These are phyloP conservation scores for Boechera retrofracta DNA, from an alignment of 345 rosid genomes.

Conservation along the genomic window DNA sequence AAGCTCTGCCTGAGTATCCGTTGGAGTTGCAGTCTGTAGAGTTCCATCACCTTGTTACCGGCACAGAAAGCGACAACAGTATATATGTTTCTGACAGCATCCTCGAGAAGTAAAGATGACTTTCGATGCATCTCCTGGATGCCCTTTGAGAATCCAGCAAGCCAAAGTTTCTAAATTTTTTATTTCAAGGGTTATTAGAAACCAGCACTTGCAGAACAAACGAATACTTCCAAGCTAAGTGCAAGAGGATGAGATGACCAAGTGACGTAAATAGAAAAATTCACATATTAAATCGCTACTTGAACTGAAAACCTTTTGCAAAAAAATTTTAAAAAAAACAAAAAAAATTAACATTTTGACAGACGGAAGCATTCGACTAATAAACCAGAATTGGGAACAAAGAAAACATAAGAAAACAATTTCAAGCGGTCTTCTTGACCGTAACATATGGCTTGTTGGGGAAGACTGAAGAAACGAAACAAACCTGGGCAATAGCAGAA, in stretches of 20 bases:
- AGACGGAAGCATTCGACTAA: slow-evolving; percentile 14
- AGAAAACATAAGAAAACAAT: not conserved
- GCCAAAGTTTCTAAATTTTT: slow-evolving; percentile 91
- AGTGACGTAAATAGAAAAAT: not conserved
- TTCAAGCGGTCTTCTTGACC: slow-evolving; percentile 3
- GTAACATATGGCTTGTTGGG: slow-evolving; percentile 8
- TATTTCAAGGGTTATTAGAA: slow-evolving; percentile 23
- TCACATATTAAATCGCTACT: slow-evolving; percentile 8
- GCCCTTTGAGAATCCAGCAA: slow-evolving; percentile 97
- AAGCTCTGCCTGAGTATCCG: slow-evolving; percentile 87
- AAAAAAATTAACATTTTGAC: slow-evolving; percentile 7
- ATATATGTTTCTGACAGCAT: slow-evolving; percentile 97
- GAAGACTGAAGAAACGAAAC: slow-evolving; percentile 33
- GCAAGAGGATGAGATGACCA: slow-evolving; percentile 23
- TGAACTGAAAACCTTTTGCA: slow-evolving; percentile 5
- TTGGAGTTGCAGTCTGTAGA: slow-evolving; percentile 82
- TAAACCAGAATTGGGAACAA: slow-evolving; percentile 6
- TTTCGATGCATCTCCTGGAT: slow-evolving; percentile 99
- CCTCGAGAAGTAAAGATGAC: slow-evolving; percentile 98
- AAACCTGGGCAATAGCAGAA: slow-evolving; percentile 98
- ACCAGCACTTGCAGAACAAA: slow-evolving; percentile 6
- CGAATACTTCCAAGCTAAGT: slow-evolving; percentile 1
- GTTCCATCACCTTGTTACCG: slow-evolving; percentile 99
- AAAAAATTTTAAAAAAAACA: not conserved
- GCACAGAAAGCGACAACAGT: slow-evolving; percentile 99